Evolutionary conservation across 345 rosid genomes (phyloP).

Genomic region (Dipteronia dyeriana): DNA sequence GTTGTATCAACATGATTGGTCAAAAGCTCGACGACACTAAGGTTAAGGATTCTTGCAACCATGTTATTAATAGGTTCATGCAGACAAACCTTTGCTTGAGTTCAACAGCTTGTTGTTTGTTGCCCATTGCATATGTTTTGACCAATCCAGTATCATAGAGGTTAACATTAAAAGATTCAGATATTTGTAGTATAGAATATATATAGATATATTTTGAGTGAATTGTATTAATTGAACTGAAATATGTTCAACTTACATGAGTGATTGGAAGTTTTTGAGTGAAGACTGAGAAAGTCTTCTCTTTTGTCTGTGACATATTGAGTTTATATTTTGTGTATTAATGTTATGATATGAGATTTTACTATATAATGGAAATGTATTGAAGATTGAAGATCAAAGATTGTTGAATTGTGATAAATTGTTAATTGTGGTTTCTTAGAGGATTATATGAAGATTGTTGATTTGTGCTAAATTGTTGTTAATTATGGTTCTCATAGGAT

Average conservation of each 20-base stretch:
- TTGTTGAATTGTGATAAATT: not conserved
- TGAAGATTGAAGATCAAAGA: not conserved
- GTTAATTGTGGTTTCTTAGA: not conserved
- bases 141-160: too few relatives aligned
- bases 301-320: too few relatives aligned
- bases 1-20: slow-evolving; percentile 29
- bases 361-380: not conserved
- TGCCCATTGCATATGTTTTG: slow-evolving; percentile 14
- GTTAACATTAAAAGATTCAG: not conserved
- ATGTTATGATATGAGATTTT: not conserved
- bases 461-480: too few relatives aligned
- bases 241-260: not conserved
- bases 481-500: too few relatives aligned
- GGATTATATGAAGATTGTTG: too few relatives aligned
- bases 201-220: not conserved
- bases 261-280: too few relatives aligned
- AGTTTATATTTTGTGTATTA: not conserved
- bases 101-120: slow-evolving; percentile 30
- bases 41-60: not conserved
- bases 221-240: not conserved
- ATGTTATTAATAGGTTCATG: not conserved
- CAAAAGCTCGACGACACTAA: slow-evolving; percentile 9
- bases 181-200: not conserved
- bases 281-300: too few relatives aligned
- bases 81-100: not conserved